A percentile compares a stretch with the other conserved stretches of the same genome.
These are phyloP conservation scores for Boechera stricta DNA, from an alignment of 345 rosid genomes.

Conservation along the genomic window DNA sequence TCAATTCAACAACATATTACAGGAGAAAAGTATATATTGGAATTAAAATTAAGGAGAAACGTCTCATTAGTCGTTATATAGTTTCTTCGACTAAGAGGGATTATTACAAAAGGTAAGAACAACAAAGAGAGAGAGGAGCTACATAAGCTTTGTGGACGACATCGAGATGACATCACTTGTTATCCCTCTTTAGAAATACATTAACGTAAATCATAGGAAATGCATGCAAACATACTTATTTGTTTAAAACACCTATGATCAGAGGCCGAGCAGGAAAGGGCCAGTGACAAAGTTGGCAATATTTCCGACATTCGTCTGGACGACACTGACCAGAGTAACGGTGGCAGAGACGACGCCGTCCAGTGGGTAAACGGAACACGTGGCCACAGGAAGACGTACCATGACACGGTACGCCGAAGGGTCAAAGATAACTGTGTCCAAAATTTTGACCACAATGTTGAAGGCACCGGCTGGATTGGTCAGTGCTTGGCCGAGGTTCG, in stretches of 20 bases:
- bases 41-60: neutral
- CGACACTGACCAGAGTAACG: neutral
- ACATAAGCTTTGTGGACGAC: conserved; percentile 7
- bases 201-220: neutral
- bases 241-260: neutral
- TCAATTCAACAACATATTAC: neutral
- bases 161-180: neutral
- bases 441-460: neutral
- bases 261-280: neutral
- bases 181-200: neutral
- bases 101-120: neutral
- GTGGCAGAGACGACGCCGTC: neutral
- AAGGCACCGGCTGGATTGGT: neutral
- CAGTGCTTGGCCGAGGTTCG: neutral
- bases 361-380: neutral
- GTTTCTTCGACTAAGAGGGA: conserved; percentile 1
- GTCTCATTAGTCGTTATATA: conserved; percentile 1
- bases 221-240: neutral
- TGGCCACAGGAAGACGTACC: neutral
- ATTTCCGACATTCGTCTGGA: neutral
- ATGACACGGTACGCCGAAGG: neutral
- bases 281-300: neutral
- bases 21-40: neutral
- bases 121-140: neutral
- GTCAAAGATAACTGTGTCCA: neutral